phyloP scores from a whole-genome alignment of 140 eudicot genomes.

The Cichorium intybus region DNA sequence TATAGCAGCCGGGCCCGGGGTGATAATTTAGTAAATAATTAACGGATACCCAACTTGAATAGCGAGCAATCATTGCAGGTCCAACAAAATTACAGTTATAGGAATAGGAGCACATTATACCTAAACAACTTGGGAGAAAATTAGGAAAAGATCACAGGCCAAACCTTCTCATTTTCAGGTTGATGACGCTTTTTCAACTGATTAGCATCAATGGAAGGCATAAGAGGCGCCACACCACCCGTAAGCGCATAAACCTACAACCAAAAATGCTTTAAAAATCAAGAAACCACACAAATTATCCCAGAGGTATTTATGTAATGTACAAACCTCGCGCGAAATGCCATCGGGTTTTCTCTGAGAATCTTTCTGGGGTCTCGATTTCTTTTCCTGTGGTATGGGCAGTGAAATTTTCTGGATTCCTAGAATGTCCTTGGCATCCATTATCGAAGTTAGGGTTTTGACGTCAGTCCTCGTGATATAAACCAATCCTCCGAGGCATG shows the following conservation, averaged over 20 bases:
- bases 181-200: conserved; percentile 62
- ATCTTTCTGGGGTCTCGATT: conserved; percentile 81
- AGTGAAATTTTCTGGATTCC: conserved; percentile 74
- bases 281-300: neutral
- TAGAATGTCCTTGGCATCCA: conserved; percentile 96
- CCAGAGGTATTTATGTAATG: neutral
- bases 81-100: conserved; percentile 13
- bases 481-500: neutral
- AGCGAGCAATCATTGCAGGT: neutral
- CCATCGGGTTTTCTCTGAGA: conserved; percentile 98
- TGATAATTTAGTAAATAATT: neutral
- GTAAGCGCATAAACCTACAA: conserved; percentile 92
- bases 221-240: conserved; percentile 89
- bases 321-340: conserved; percentile 86
- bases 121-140: conserved; percentile 1
- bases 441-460: conserved; percentile 38
- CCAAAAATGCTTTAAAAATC: neutral
- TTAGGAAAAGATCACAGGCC: neutral
- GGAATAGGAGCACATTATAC: neutral
- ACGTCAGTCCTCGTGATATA: neutral
- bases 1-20: neutral
- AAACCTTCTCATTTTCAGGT: conserved; percentile 77
- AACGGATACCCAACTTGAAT: neutral
- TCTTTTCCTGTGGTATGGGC: conserved; percentile 61
- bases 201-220: conserved; percentile 76